These are phyloP conservation scores for Sporothrix humicola DNA, from an alignment of 2,329 filamentous ascomycete genomes.

Conservation along the genomic window DNA sequence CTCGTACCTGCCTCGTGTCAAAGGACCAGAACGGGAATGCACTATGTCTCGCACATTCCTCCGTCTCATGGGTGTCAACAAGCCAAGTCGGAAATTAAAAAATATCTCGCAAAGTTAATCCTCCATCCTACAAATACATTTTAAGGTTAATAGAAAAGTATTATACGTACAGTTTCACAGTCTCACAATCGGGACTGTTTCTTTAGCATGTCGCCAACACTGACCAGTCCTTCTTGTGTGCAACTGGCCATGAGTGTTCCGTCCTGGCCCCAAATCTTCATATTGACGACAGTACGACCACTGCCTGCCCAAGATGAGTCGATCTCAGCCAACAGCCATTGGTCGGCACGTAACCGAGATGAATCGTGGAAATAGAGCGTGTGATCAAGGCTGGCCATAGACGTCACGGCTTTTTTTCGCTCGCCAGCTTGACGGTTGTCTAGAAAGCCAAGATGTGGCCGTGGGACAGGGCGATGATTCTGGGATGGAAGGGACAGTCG, in stretches of 20 bases:
- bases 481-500: not conserved
- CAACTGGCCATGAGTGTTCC: conserved; percentile 3
- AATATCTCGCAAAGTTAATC: no score
- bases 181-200: not conserved
- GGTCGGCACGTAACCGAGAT: not conserved
- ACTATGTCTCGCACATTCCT: no score
- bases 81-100: no score
- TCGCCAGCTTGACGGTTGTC: no score
- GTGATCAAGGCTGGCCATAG: conserved; percentile 16
- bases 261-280: not conserved
- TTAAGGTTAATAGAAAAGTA: no score
- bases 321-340: conserved; percentile 5
- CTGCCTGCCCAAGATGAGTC: not conserved
- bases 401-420: not conserved
- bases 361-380: not conserved
- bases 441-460: not conserved
- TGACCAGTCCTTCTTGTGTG: conserved; percentile 1
- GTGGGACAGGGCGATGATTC: not conserved
- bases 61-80: no score
- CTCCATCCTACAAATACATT: no score
- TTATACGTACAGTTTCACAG: not conserved
- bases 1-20: no score
- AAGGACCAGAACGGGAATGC: no score
- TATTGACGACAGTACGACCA: not conserved
- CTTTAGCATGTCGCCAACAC: not conserved